Evolutionary conservation across 306 rosid genomes (phyloP), one percentile per base, ranked within the genome.

Genomic region (Cucumis hystrix): DNA sequence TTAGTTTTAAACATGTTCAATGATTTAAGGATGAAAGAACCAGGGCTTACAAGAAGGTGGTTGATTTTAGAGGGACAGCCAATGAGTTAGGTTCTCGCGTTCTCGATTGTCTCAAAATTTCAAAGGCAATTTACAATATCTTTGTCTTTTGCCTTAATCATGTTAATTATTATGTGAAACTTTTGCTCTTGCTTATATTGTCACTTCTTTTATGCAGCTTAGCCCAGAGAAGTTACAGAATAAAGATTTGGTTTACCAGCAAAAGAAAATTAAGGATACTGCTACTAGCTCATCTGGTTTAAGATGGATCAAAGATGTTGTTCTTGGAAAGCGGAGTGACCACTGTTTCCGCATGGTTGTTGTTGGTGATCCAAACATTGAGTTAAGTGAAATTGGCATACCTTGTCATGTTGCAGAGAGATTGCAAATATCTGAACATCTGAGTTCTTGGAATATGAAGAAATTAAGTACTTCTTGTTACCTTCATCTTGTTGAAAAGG

Each of bases 291-390:
- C 96, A 18, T 91, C 90, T 75, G 99, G 99, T 74, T 89, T 87
- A 87, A 91, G 96, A 84, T 96, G 97, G 97, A 79, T 96, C 76
- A 96, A 96, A 84, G 98, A 96, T 74, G 97, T 96, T 65, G 86
- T 96, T 85, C 90, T 96, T 74, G 99, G 92, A 81, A 96, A 96
- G 83, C 91, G 99, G 75, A 92, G 89, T 81, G 91, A 92, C 78
- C 89, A 89, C 78, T 82, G 92, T 74, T 91, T 91, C 78, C 96
- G 97, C 59, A 83, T 85, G 41, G 97, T 92, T 35, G 98, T 96
- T 37, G 88, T 91, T 78, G 99, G 99, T 68, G 98, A 96, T 83
- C 96, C 99, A 28, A 88, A 86, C 68, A 89, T 92, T n/a, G 86
- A 88, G 85, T 89, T 91, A 56, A 71, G 80, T 78, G 93, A 96